Evolutionary conservation across 83 land plant genomes (phyloP).

Genomic region (Picea engelmannii): DNA sequence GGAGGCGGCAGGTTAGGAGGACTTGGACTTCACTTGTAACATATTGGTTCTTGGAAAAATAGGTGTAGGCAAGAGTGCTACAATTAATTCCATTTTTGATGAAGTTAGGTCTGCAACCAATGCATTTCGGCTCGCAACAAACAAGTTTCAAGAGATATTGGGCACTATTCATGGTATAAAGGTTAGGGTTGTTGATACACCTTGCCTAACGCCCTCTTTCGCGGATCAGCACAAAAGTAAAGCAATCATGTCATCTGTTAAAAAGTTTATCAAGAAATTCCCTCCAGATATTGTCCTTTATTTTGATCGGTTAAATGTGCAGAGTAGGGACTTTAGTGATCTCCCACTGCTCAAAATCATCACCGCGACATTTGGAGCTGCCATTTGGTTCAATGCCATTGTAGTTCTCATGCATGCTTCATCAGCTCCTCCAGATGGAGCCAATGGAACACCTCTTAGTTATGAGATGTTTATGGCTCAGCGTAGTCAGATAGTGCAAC

Average conservation of each 20-base stretch:
- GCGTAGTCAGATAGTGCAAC: slow-evolving; percentile 59
- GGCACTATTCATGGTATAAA: no score
- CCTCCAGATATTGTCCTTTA: slow-evolving; percentile 91
- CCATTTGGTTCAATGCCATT: slow-evolving; percentile 66
- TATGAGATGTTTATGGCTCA: slow-evolving; percentile 36
- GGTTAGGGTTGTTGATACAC: no score
- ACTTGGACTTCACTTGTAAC: no score
- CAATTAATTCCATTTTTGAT: no score
- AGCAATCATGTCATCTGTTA: slow-evolving; percentile 77
- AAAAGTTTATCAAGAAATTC: slow-evolving; percentile 72
- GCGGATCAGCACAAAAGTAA: slow-evolving; percentile 75
- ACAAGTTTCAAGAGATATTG: no score
- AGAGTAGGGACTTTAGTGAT: slow-evolving; percentile 58
- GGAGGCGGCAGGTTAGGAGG: no score
- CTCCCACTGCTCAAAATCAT: slow-evolving; percentile 52
- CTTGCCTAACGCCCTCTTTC: slow-evolving; percentile 11
- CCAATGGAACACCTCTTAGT: no score
- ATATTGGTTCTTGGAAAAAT: no score
- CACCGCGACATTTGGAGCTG: slow-evolving; percentile 8
- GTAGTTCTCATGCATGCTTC: slow-evolving; percentile 20
- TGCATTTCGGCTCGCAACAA: no score
- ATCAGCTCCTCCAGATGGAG: no score
- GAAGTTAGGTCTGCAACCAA: no score
- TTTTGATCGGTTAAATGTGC: slow-evolving; percentile 58
- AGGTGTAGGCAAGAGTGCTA: no score